These are phyloP conservation scores for Thozetella sp. DNA, from an alignment of 495 filamentous ascomycete species.

Conservation along the genomic window DNA sequence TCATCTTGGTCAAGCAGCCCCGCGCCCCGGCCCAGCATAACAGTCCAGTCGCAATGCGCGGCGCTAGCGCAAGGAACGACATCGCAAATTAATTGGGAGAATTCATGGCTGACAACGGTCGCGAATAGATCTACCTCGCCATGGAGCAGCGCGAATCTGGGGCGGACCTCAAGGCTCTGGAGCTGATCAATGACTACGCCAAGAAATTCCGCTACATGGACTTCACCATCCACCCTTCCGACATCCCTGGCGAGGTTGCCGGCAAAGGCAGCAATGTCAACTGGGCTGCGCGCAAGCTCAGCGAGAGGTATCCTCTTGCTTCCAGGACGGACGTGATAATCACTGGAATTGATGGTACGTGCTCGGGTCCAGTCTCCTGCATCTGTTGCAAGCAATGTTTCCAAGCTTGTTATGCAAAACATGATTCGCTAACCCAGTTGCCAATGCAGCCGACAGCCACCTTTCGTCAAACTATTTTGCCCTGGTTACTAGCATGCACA, in stretches of 20 bases:
- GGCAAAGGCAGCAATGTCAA: constrained; percentile 72
- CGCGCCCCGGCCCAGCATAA: not conserved
- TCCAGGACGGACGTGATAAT: constrained; percentile 62
- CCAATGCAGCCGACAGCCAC: constrained; percentile 64
- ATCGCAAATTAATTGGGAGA: too few species aligned
- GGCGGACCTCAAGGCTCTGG: constrained; percentile 53
- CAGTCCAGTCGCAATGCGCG: too few species aligned
- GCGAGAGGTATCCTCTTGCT: constrained; percentile 51
- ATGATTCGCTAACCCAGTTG: constrained; percentile 30
- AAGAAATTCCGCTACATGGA: constrained; percentile 62
- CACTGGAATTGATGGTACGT: constrained; percentile 70
- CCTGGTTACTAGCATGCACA: constrained; percentile 61
- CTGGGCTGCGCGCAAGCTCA: constrained; percentile 64
- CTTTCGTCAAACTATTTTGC: constrained; percentile 66
- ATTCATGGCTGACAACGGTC: constrained; percentile 19
- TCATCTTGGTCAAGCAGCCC: not conserved
- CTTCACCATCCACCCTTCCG: constrained; percentile 61
- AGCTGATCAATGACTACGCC: constrained; percentile 53
- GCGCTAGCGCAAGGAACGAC: too few species aligned
- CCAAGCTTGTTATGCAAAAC: constrained; percentile 12
- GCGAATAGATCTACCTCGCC: constrained; percentile 63
- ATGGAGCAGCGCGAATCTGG: constrained; percentile 66
- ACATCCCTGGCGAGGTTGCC: constrained; percentile 62
- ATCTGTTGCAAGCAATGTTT: constrained; percentile 6
- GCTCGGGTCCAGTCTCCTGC: not conserved